Percentiles rank a stretch among this genome's conserved stretches.
These are phyloP conservation scores for Fomitopsis schrenkii DNA, from an alignment of 1,284 basidiomycete species.

Conservation along the genomic window DNA sequence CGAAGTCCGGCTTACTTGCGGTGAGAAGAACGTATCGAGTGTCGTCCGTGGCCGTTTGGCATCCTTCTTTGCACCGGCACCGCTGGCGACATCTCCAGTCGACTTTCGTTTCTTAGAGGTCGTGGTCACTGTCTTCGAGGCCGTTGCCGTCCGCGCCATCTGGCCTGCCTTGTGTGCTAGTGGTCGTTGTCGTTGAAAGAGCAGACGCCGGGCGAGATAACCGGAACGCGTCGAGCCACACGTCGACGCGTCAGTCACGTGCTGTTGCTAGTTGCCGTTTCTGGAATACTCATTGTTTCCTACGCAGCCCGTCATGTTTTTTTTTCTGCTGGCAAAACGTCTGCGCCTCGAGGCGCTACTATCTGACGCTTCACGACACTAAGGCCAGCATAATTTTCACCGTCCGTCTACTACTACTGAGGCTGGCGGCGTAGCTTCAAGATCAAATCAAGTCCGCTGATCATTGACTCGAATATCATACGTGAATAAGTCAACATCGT, in stretches of 20 bases:
- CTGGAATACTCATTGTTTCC: too few species aligned
- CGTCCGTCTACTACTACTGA: too few species aligned
- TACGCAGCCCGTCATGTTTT: too few species aligned
- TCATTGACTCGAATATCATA: too few species aligned
- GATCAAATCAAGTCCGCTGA: too few species aligned
- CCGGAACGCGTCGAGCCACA: not conserved
- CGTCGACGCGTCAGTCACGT: slow-evolving; percentile 3
- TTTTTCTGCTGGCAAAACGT: too few species aligned
- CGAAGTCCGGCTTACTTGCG: slow-evolving; percentile 24
- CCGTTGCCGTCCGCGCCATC: slow-evolving; percentile 12
- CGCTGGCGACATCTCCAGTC: slow-evolving; percentile 22
- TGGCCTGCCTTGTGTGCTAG: too few species aligned
- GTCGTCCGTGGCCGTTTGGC: slow-evolving; percentile 36
- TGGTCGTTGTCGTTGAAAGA: not conserved
- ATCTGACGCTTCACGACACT: too few species aligned
- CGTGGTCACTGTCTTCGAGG: slow-evolving; percentile 9
- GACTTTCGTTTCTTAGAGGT: slow-evolving; percentile 40
- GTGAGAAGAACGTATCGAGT: slow-evolving; percentile 42
- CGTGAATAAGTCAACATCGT: too few species aligned
- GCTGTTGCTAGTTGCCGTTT: not conserved
- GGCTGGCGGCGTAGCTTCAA: too few species aligned
- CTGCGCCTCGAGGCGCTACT: too few species aligned
- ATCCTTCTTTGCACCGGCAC: slow-evolving; percentile 12
- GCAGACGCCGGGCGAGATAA: not conserved
- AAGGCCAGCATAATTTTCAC: too few species aligned